phyloP scores from a whole-genome alignment of 2,329 filamentous ascomycete genomes.

The Phialemonium atrogriseum region DNA sequence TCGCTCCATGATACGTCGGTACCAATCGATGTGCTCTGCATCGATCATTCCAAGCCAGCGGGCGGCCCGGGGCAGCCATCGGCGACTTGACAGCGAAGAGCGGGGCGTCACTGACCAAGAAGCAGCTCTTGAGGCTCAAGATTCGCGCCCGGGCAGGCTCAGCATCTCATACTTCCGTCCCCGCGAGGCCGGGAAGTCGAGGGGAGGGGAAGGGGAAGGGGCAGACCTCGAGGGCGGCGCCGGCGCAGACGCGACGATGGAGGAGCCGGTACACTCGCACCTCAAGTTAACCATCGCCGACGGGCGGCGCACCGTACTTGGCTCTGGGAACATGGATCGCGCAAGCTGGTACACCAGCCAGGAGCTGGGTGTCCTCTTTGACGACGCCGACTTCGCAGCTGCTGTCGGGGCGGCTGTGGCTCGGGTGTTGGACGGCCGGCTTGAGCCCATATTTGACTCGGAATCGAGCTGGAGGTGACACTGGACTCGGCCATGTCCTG shows the following conservation, averaged over 20 bases:
- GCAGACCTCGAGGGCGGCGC: conserved; percentile 13
- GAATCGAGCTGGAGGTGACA: conserved; percentile 1
- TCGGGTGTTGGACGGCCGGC: conserved; percentile 23
- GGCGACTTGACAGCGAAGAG: not conserved
- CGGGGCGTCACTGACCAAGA: conserved; percentile 11
- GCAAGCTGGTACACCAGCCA: conserved; percentile 85
- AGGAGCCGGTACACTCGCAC: conserved; percentile 65
- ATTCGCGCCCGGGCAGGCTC: conserved; percentile 36
- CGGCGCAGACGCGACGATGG: conserved; percentile 17
- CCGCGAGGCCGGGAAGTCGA: conserved; percentile 7
- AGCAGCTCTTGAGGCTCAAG: conserved; percentile 34
- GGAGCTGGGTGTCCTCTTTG: conserved; percentile 62
- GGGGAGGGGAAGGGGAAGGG: conserved; percentile 2
- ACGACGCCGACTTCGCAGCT: conserved; percentile 24
- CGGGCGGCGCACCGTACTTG: conserved; percentile 56
- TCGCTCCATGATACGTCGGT: conserved; percentile 46
- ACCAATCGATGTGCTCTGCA: conserved; percentile 26
- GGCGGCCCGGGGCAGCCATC: not conserved
- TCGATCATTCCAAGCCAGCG: conserved; percentile 14
- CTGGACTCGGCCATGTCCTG: too few species aligned
- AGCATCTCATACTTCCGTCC: conserved; percentile 50
- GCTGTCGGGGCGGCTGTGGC: conserved; percentile 21
- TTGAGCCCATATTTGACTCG: conserved; percentile 22
- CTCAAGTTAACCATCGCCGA: conserved; percentile 73
- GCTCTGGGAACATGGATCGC: conserved; percentile 77